Base-by-base conservation (phyloP, 202 grass and related monocot genomes). In the Hordeum pubiflorum region DNA sequence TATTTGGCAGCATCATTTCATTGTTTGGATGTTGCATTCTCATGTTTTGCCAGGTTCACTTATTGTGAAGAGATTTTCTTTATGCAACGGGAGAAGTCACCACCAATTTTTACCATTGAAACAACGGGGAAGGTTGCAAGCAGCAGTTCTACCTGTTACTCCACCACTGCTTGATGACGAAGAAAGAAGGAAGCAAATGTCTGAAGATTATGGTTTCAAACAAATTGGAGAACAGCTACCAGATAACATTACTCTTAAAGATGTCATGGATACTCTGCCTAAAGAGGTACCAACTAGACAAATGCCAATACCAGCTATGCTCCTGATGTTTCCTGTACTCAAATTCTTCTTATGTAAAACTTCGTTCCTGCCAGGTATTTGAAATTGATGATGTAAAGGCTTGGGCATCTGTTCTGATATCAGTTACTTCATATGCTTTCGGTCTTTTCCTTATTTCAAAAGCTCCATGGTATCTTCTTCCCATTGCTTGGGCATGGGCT, bases 401-500 rank as follows among this genome's bases (percentile, higher is more conserved):
- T 31, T 98, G 90, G 92, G 91, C 79, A 62, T 91, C 95, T 57
- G 88, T 98, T 86, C 84, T 98, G 77, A 88, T 95, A 89, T 98
- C 95, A 44, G 84, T 85, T 34, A 86, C 82, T 89, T 93, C 92
- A 56, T 98, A 93, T 83, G 88, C 88, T 57, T 40, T 98, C 50
- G 95, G 95, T 64, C 82, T 98, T 77, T 83, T 94, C 70, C 79
- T 94, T 33, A 91, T 93, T 73, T 80, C 90, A 83, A 98, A 93
- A 87, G 59, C 86, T 88, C 92, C 92, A 52, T 98, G 90, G 88
- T 93, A 94, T 83, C 85, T 98, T 72, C 95, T 98, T 89, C 92
- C 95, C 34, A 60, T 98, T 38, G 92, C 92, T 61, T 98, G 95
- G 95, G 90, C 95, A 81, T 98, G 95, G 95, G 86, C 95, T 89